Conservation (phyloP, 2,329 filamentous ascomycete species). For the Monosporascus sp. region DNA sequence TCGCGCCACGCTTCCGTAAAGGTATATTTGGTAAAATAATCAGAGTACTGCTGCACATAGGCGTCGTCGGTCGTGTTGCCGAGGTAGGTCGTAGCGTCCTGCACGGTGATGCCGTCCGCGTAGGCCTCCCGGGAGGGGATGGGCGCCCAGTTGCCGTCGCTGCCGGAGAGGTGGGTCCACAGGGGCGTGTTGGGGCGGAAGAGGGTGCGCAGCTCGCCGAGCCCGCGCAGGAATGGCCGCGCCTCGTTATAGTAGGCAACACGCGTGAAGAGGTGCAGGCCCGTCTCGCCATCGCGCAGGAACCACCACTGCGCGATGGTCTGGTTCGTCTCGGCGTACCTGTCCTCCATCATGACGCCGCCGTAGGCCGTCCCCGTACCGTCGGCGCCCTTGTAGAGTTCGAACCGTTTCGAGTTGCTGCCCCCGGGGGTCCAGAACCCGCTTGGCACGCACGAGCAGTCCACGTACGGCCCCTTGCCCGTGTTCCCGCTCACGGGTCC, state of each 20-base stretch:
- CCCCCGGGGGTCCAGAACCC: slow-evolving; percentile 55
- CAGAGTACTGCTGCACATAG: slow-evolving; percentile 49
- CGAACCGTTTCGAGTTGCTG: slow-evolving; percentile 35
- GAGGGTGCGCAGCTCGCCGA: slow-evolving; percentile 57
- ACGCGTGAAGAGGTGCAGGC: slow-evolving; percentile 55
- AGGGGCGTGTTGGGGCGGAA: slow-evolving; percentile 54
- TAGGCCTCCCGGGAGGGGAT: slow-evolving; percentile 39
- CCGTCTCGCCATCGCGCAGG: slow-evolving; percentile 55
- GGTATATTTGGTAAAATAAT: slow-evolving; percentile 64
- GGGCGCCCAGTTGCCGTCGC: slow-evolving; percentile 49
- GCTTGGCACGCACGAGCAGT: slow-evolving; percentile 54
- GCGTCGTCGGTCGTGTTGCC: slow-evolving; percentile 46
- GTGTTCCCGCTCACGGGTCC: slow-evolving; percentile 35
- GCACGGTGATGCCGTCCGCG: slow-evolving; percentile 42
- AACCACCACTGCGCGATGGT: slow-evolving; percentile 61
- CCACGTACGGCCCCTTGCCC: slow-evolving; percentile 52
- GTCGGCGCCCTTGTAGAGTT: slow-evolving; percentile 46
- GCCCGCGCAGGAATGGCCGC: slow-evolving; percentile 47
- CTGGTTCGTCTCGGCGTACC: slow-evolving; percentile 52
- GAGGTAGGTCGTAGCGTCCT: slow-evolving; percentile 59
- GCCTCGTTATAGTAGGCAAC: slow-evolving; percentile 52
- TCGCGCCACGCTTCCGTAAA: slow-evolving; percentile 55
- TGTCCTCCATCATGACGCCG: slow-evolving; percentile 55
- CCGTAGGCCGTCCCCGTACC: slow-evolving; percentile 46
- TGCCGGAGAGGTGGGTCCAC: slow-evolving; percentile 57